Percentiles rank a stretch among this genome's conserved stretches.
phyloP scores from a whole-genome alignment of 2,329 filamentous ascomycete species.

The Didymosphaeria variabile region DNA sequence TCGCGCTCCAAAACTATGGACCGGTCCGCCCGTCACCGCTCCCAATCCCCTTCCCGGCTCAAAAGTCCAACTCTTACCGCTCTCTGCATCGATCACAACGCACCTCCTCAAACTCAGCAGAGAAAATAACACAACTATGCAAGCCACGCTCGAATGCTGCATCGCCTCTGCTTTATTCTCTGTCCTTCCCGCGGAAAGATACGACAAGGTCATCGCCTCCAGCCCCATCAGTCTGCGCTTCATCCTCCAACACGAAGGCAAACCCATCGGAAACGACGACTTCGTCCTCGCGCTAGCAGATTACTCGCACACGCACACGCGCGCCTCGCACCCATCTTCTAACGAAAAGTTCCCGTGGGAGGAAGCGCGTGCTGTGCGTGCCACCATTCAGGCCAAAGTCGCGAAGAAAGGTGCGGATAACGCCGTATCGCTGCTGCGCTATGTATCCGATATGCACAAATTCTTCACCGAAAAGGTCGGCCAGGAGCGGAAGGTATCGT shows the following conservation, averaged over 20 bases:
- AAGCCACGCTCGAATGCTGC: conserved; percentile 51
- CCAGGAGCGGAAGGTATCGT: conserved; percentile 48
- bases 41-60: conserved; percentile 17
- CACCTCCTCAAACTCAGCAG: conserved; percentile 47
- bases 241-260: conserved; percentile 38
- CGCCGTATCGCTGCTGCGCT: conserved; percentile 49
- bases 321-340: not conserved
- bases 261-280: conserved; percentile 33
- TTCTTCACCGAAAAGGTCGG: conserved; percentile 52
- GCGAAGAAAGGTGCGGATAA: conserved; percentile 41
- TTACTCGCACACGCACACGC: conserved; percentile 24
- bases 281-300: conserved; percentile 36
- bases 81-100: conserved; percentile 42
- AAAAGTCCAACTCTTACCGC: conserved; percentile 40
- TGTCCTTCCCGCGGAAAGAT: conserved; percentile 37
- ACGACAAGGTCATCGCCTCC: conserved; percentile 41
- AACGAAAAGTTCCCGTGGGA: conserved; percentile 29
- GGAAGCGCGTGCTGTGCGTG: conserved; percentile 28
- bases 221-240: conserved; percentile 52
- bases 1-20: conserved; percentile 32
- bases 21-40: conserved; percentile 30
- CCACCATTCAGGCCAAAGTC: conserved; percentile 24
- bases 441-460: conserved; percentile 51
- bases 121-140: conserved; percentile 52
- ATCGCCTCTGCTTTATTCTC: conserved; percentile 51